Conservation (phyloP, 495 filamentous ascomycete genomes). For the Clohesyomyces aquaticus region DNA sequence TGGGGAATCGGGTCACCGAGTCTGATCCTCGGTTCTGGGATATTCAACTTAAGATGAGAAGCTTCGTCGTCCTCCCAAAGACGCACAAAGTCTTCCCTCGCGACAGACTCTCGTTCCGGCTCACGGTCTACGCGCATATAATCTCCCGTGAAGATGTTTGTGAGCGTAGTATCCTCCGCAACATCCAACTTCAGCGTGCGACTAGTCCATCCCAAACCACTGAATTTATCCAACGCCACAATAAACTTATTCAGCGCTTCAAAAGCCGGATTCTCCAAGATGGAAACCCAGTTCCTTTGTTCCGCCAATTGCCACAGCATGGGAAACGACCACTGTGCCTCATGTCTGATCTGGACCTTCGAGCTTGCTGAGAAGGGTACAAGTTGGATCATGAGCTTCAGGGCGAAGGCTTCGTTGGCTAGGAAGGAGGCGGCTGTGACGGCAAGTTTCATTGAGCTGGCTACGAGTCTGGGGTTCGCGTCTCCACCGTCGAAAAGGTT, state of each 20-base stretch:
- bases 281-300: constrained; percentile 35
- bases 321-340: constrained; percentile 51
- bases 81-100: constrained; percentile 24
- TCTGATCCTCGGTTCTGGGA: constrained; percentile 5
- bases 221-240: constrained; percentile 41
- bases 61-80: constrained; percentile 24
- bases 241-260: constrained; percentile 43
- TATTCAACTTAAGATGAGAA: background rate
- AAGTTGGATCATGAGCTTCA: constrained; percentile 41
- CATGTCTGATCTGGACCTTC: constrained; percentile 49
- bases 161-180: constrained; percentile 40
- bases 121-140: constrained; percentile 44
- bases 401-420: constrained; percentile 40
- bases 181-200: constrained; percentile 43
- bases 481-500: constrained; percentile 38
- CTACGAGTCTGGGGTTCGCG: constrained; percentile 49
- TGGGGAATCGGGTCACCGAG: constrained; percentile 6
- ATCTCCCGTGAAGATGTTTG: constrained; percentile 45
- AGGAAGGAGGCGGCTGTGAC: constrained; percentile 45
- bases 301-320: constrained; percentile 42
- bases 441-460: constrained; percentile 50
- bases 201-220: constrained; percentile 30
- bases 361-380: constrained; percentile 46
- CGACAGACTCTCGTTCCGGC: constrained; percentile 35
- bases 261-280: constrained; percentile 45